Base-by-base conservation (phyloP, 768 basidiomycete genomes). In the Lactifluus rugatus region DNA sequence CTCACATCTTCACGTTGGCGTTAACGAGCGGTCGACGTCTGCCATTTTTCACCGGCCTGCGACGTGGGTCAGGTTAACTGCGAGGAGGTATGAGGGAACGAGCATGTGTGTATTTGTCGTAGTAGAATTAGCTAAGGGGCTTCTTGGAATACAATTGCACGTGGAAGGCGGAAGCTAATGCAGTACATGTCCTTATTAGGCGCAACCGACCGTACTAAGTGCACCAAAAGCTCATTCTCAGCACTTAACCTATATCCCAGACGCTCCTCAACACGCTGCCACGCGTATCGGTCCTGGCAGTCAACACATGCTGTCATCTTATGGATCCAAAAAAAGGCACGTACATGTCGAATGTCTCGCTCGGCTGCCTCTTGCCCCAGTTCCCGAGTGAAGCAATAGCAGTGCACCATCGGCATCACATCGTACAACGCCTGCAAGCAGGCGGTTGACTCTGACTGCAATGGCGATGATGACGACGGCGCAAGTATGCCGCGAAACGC, bases 101-200 rank as follows among this genome's bases (percentile, higher is more conserved):
- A 31, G 10, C 21, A 26, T 19, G 45, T 31, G 28, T 42, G 10
- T 58, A 54, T 50, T 46, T 31, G 3, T 31, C 17, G 9, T 39
- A 21, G 42, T 31, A 9, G 39, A 21, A 47, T 19, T 10, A 26
- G 26, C 25, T 48, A 28, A 32, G 2, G 28, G 28, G 14, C n/a
- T 54, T 44, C 36, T 48, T 52, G 68, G 51, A 70, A 74, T 5
- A 77, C 78, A 9, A 75, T 74, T 37, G 66, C 70, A 46, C 68
- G 68, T 19, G 85, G 84, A 9, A 90, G 74, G 62, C 81, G 71
- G 77, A 99, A 98, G 70, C 87, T 87, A 54, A 99, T 81, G 71
- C 95, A 94, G 70, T 94, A 98, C 95, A 98, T 97, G 66, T 93
- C 87, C 73, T 99, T 98, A 72, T 83, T 88, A 7, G 95, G 95